Base-by-base conservation (phyloP, 2,329 filamentous ascomycete species). In the Calonectria crousiana region DNA sequence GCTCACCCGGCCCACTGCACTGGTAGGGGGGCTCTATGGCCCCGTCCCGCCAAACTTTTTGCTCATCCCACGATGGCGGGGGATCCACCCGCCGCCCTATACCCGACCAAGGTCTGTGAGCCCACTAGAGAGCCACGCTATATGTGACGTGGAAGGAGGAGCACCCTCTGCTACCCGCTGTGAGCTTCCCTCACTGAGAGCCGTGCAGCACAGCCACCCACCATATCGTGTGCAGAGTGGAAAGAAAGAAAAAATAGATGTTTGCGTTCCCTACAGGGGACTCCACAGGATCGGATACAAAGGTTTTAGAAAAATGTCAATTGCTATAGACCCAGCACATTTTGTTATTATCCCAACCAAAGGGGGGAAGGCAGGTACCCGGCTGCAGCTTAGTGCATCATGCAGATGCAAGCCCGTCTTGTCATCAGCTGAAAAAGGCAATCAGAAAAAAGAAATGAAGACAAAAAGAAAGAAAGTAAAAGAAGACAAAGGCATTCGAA, bases 91-190 rank as follows among this genome's bases (percentile, higher is more conserved):
- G 67, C 51, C 73, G 47, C 70, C 66, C 51, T 76, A 69, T 72
- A 56, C 77, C 75, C 72, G 71, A 76, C 72, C 74, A 41, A 77
- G 71, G 71, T 77, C 71, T 78, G 78, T 80, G 78, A 78, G 76
- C 73, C 78, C 64, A 66, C 69, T 74, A 74, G 69, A 70, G 78
- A 60, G 56, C 69, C 69, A 49, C 71, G 47, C 71, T 56, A 68
- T 62, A 41, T 62, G 56, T 62, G 70, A 49, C 51, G 36, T 53
- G 60, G 60, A 71, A 71, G 47, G 13, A 32, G 32, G 10, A 23
- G 44, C 9, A 47, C 9, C 44, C 14, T 6, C n/a, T 41, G 4
- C 30, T 26, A n/a, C 34, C 34, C 23, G 56, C 56, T 28, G 23
- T n/a, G 56, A 13, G 20, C 28, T 53, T 58, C 38, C 32, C 36